Base-by-base conservation (phyloP, 768 basidiomycete species). In the Termitomyces bulborhizus region DNA sequence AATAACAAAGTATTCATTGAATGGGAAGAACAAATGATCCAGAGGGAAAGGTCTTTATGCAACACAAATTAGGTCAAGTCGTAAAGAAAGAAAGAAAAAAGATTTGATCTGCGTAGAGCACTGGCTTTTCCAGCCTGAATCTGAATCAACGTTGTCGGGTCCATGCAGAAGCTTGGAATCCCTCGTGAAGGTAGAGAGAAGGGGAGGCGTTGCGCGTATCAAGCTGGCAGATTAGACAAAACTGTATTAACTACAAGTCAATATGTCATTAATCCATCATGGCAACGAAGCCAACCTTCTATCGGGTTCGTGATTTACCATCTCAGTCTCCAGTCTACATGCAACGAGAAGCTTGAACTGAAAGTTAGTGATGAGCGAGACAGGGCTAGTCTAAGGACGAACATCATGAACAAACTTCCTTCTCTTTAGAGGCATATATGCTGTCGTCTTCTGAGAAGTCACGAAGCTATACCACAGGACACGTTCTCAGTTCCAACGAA, bases 271-370 rank as follows among this genome's bases (percentile, higher is more conserved):
- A 41, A 39, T 46, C 40, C 27, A 31, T 32, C 15, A 47, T 53
- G 4, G 31, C 13, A 55, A 6, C 4, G 21, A 18, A 40, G 8
- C 69, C 18, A 21, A 82, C 81, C 79, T 84, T 47, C 91, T 76
- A 64, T 89, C 79, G 0, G 96, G 96, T 62, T 97, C 96, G 62
- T 89, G 88, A 66, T 98, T 96, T 18, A 99, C 82, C 75, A 93
- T 83, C 61, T 89, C 82, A 0, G 87, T 84, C 57, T 91, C 88
- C 66, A 98, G 82, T 18, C 91, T 78, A 66, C 96, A 98, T 4
- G 86, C 71, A 6, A 79, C 73, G 1, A 92, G 90, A 21, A 97
- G 78, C 83, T 90, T 41, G 27, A n/a, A 36, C 18, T 49, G 46
- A 51, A 15, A 52, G 36, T 60, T 27, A 46, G 46, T 46, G 12